A percentile compares a stretch with the other conserved stretches of the same genome.
Conservation (phyloP, 306 rosid species). For the Abrus pulchellus region DNA sequence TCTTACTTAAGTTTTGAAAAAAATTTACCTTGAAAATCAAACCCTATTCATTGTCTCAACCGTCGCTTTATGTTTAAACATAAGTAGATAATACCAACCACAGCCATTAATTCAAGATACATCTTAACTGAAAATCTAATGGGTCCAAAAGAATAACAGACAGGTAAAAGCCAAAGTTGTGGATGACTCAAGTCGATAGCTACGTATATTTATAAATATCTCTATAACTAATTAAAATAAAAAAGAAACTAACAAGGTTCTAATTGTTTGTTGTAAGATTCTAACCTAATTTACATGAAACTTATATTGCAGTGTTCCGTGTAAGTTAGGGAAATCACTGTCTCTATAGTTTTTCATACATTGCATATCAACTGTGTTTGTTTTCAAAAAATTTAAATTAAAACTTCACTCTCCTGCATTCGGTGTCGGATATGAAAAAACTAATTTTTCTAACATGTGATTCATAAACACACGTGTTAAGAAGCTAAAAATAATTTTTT, state of each 20-base stretch:
- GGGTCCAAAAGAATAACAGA: constrained; percentile 24
- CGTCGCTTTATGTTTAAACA: constrained; percentile 14
- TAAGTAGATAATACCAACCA: constrained; percentile 8
- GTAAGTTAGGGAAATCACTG: not conserved
- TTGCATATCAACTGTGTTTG: too few species aligned
- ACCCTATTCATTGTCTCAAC: constrained; percentile 21
- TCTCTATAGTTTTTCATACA: too few species aligned
- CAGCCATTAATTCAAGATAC: not conserved
- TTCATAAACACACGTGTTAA: too few species aligned
- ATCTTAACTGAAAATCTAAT: constrained; percentile 34
- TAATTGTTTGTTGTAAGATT: too few species aligned
- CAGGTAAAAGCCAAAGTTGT: constrained; percentile 42
- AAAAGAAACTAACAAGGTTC: not conserved
- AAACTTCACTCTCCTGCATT: too few species aligned
- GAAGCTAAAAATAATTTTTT: too few species aligned
- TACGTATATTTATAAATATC: constrained; percentile 4
- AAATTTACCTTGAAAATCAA: constrained; percentile 6
- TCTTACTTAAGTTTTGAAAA: not conserved
- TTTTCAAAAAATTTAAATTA: too few species aligned
- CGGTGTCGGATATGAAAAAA: too few species aligned
- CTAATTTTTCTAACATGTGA: too few species aligned
- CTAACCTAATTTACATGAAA: not conserved
- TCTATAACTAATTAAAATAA: not conserved
- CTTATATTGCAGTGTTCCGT: not conserved
- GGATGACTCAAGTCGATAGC: not conserved